These are phyloP conservation scores for Bimuria novae-zelandiae DNA, from an alignment of 2,329 filamentous ascomycete genomes.

Conservation along the genomic window DNA sequence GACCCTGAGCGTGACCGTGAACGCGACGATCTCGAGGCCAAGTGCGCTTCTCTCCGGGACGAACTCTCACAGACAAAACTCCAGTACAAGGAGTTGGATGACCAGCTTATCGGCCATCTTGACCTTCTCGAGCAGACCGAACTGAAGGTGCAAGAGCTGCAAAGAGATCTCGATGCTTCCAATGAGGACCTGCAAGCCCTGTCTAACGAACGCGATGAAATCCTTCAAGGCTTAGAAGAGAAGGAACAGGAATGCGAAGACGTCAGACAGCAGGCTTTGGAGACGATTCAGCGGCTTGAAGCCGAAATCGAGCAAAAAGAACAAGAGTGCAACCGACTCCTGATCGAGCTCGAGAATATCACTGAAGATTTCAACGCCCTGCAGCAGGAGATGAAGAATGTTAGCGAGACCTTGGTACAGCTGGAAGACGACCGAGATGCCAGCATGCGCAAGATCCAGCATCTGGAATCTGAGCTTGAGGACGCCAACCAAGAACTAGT, in stretches of 20 bases:
- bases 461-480: slow-evolving; percentile 79
- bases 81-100: slow-evolving; percentile 85
- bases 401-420: slow-evolving; percentile 83
- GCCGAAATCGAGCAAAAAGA: slow-evolving; percentile 73
- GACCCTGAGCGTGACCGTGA: slow-evolving; percentile 64
- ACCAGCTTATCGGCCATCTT: slow-evolving; percentile 78
- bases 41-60: slow-evolving; percentile 81
- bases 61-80: slow-evolving; percentile 84
- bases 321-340: slow-evolving; percentile 70
- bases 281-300: slow-evolving; percentile 62
- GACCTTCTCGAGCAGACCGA: slow-evolving; percentile 74
- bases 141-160: slow-evolving; percentile 65
- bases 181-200: slow-evolving; percentile 79
- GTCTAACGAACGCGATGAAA: slow-evolving; percentile 85
- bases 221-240: slow-evolving; percentile 72
- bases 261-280: slow-evolving; percentile 62
- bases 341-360: slow-evolving; percentile 73
- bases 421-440: slow-evolving; percentile 87
- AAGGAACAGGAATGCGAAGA: slow-evolving; percentile 59
- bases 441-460: slow-evolving; percentile 77
- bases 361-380: slow-evolving; percentile 89
- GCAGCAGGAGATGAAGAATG: slow-evolving; percentile 89
- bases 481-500: slow-evolving; percentile 88
- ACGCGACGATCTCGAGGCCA: slow-evolving; percentile 83
- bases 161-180: slow-evolving; percentile 79